Conservation (phyloP, 306 rosid species). For the Acmispon strigosus region DNA sequence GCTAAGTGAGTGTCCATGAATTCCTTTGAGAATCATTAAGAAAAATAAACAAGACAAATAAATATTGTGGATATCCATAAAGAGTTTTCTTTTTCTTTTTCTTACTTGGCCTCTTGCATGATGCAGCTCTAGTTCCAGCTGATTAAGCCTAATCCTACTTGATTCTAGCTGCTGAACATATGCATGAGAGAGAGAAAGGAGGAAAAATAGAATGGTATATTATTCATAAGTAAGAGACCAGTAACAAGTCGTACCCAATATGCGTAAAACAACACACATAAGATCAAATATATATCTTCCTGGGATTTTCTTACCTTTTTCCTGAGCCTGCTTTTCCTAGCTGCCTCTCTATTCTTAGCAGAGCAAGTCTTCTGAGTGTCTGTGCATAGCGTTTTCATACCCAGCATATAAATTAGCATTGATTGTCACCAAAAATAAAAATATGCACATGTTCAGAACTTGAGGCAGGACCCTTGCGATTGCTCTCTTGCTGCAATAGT, state of each 20-base stretch:
- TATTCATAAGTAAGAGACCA: background rate
- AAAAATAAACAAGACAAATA: too few species aligned
- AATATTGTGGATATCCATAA: too few species aligned
- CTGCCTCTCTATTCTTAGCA: conserved; percentile 99
- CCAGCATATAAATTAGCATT: background rate
- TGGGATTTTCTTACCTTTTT: conserved; percentile 54
- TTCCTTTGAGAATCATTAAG: too few species aligned
- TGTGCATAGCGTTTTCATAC: conserved; percentile 19
- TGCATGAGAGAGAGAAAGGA: conserved; percentile 45
- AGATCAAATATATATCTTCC: background rate
- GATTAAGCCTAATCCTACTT: conserved; percentile 91
- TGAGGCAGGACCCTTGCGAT: conserved; percentile 79
- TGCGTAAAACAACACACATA: conserved; percentile 9
- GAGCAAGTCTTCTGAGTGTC: conserved; percentile 98
- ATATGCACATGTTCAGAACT: conserved; percentile 64
- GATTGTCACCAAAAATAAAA: background rate
- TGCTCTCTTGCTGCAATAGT: conserved; percentile 73
- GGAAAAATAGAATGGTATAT: background rate
- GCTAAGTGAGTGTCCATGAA: too few species aligned
- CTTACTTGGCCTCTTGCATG: conserved; percentile 77
- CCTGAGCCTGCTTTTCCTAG: conserved; percentile 97
- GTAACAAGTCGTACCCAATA: conserved; percentile 12
- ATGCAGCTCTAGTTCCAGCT: conserved; percentile 87
- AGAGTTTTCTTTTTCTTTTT: too few species aligned
- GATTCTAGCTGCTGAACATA: conserved; percentile 94